phyloP scores from a whole-genome alignment of 768 basidiomycete genomes.

The Panaeolus cyanescens region DNA sequence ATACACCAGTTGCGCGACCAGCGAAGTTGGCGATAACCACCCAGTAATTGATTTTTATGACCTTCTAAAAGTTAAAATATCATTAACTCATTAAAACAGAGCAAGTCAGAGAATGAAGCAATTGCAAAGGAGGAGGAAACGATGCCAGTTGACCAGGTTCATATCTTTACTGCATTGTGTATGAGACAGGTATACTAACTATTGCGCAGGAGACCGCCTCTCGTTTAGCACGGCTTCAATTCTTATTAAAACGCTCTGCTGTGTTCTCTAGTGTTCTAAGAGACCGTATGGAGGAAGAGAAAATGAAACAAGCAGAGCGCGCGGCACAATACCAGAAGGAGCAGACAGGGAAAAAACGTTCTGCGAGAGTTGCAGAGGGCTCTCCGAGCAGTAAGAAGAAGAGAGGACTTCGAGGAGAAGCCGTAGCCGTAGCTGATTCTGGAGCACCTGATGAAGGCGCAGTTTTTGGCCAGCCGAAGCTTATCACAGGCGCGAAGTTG shows the following conservation, averaged over 20 bases:
- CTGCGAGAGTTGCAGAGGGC: conserved; percentile 8
- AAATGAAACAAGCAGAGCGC: conserved; percentile 26
- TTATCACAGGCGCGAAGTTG: conserved; percentile 83
- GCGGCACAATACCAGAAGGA: conserved; percentile 22
- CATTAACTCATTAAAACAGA: neutral
- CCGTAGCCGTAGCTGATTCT: conserved; percentile 15
- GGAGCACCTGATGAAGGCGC: conserved; percentile 28
- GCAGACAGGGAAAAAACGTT: conserved; percentile 28
- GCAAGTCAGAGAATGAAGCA: conserved; percentile 11
- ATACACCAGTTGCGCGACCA: conserved; percentile 22
- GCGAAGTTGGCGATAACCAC: conserved; percentile 13
- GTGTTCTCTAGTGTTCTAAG: conserved; percentile 75
- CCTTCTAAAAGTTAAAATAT: neutral
- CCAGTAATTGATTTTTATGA: neutral
- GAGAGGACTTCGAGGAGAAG: conserved; percentile 26
- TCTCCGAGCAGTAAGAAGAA: conserved; percentile 25
- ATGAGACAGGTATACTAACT: neutral
- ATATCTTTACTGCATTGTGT: neutral
- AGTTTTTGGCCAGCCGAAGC: conserved; percentile 68
- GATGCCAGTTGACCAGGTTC: conserved; percentile 14
- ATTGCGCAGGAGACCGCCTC: conserved; percentile 46
- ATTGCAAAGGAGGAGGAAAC: conserved; percentile 8
- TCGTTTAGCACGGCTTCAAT: conserved; percentile 56
- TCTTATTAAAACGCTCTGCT: conserved; percentile 73
- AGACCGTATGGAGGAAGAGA: conserved; percentile 72